A percentile compares a stretch with the other conserved stretches of the same genome.
These are phyloP conservation scores for Cladorrhinum samala DNA, from an alignment of 495 filamentous ascomycete genomes.

Conservation along the genomic window DNA sequence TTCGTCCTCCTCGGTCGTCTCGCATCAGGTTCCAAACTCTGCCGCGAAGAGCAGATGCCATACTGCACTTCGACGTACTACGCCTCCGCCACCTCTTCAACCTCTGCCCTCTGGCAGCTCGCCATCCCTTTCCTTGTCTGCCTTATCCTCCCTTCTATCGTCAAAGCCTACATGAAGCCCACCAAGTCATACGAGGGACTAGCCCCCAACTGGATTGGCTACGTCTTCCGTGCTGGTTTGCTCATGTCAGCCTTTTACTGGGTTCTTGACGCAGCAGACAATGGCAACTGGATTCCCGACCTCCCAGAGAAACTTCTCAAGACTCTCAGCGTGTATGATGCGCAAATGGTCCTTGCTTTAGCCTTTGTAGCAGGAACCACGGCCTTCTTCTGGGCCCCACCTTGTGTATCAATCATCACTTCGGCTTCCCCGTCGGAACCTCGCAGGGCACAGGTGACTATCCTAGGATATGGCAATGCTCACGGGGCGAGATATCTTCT, in stretches of 20 bases:
- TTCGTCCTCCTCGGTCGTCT: conserved; percentile 78
- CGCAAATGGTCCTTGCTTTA: conserved; percentile 71
- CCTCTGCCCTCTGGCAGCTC: conserved; percentile 88
- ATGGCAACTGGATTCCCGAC: conserved; percentile 70
- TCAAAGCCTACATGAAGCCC: conserved; percentile 68
- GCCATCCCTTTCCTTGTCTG: conserved; percentile 69
- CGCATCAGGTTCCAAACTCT: conserved; percentile 85
- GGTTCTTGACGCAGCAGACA: conserved; percentile 85
- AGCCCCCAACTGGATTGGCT: conserved; percentile 74
- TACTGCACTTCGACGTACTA: conserved; percentile 95
- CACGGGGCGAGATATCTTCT: conserved; percentile 89
- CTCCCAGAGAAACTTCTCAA: conserved; percentile 60
- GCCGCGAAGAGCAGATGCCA: conserved; percentile 97
- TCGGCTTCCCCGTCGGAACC: conserved; percentile 31
- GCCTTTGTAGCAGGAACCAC: conserved; percentile 60
- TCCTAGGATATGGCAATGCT: conserved; percentile 86
- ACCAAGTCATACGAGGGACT: conserved; percentile 82
- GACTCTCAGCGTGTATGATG: conserved; percentile 62
- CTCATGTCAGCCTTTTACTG: conserved; percentile 76
- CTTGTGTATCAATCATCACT: conserved; percentile 58
- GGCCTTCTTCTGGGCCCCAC: conserved; percentile 68
- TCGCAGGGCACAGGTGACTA: conserved; percentile 55
- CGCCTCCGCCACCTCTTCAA: conserved; percentile 82
- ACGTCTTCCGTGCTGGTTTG: conserved; percentile 70
- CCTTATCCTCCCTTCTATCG: conserved; percentile 65